Evolutionary conservation across 495 filamentous ascomycete species (phyloP).

Genomic region (Aspergillus avenaceus): DNA sequence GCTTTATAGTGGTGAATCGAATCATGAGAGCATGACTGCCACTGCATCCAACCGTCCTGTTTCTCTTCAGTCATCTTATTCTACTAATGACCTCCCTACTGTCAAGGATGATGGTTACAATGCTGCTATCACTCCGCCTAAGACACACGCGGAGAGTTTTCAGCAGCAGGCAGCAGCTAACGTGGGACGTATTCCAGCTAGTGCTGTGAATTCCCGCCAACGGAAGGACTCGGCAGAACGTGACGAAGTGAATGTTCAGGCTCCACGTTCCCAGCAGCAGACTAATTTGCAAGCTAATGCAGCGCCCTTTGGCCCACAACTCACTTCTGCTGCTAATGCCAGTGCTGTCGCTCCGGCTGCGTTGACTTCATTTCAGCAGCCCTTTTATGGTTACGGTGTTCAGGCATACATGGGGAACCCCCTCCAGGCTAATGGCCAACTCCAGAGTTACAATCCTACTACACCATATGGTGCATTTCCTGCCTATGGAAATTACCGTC

Average conservation of each 20-base stretch:
- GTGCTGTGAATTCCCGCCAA: constrained; percentile 57
- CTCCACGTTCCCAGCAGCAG: constrained; percentile 50
- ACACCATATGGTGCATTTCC: constrained; percentile 24
- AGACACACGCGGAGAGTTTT: constrained; percentile 68
- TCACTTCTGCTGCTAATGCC: constrained; percentile 20
- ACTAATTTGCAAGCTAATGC: constrained; percentile 77
- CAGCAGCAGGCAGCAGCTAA: constrained; percentile 82
- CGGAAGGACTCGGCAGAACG: constrained; percentile 60
- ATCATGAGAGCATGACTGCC: constrained; percentile 21
- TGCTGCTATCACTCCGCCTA: constrained; percentile 51
- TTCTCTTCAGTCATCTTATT: constrained; percentile 76
- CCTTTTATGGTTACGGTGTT: constrained; percentile 30
- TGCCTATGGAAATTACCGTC: constrained; percentile 32
- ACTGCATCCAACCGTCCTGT: constrained; percentile 28
- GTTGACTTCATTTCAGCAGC: constrained; percentile 23
- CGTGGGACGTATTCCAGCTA: constrained; percentile 70
- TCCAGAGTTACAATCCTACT: constrained; percentile 21
- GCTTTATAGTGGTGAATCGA: constrained; percentile 27
- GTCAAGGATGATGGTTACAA: constrained; percentile 58
- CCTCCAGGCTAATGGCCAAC: constrained; percentile 22
- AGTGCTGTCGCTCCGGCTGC: constrained; percentile 16
- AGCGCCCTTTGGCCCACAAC: constrained; percentile 59
- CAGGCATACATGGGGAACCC: constrained; percentile 30
- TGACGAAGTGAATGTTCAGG: constrained; percentile 33
- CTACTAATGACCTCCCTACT: constrained; percentile 85